These are phyloP conservation scores for Hyphodiscus sp. DNA, from an alignment of 2,329 filamentous ascomycete genomes.

Conservation along the genomic window DNA sequence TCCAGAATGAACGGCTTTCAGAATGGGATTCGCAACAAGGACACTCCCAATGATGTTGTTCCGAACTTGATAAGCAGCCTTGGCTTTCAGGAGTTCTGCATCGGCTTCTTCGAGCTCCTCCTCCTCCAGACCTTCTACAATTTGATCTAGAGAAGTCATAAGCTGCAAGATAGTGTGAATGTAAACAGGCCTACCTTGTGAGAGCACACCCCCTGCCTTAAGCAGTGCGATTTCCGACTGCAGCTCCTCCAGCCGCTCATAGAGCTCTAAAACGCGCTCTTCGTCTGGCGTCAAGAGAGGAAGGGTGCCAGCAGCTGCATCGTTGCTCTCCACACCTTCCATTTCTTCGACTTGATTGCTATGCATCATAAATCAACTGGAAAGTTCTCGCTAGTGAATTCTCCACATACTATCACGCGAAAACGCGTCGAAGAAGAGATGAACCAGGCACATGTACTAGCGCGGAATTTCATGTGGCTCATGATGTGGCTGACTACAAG, in stretches of 20 bases:
- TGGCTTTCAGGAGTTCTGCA: conserved; percentile 58
- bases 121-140: conserved; percentile 38
- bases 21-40: conserved; percentile 65
- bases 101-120: conserved; percentile 50
- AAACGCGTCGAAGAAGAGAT: background rate
- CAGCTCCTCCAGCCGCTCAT: conserved; percentile 65
- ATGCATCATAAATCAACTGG: background rate
- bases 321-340: conserved; percentile 23
- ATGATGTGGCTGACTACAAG: background rate
- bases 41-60: conserved; percentile 64
- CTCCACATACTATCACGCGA: background rate
- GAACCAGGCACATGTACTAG: background rate
- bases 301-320: conserved; percentile 10
- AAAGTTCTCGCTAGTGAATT: background rate
- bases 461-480: background rate
- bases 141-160: conserved; percentile 18
- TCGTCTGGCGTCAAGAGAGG: conserved; percentile 61
- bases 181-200: conserved; percentile 18
- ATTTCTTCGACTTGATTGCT: conserved; percentile 13
- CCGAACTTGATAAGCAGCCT: conserved; percentile 62
- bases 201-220: conserved; percentile 33
- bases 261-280: conserved; percentile 58
- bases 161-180: conserved; percentile 8
- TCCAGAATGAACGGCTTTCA: conserved; percentile 70
- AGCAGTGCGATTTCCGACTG: conserved; percentile 66